Evolutionary conservation across 148 eudicot species (phyloP).

Genomic region (Euryodendron excelsum): DNA sequence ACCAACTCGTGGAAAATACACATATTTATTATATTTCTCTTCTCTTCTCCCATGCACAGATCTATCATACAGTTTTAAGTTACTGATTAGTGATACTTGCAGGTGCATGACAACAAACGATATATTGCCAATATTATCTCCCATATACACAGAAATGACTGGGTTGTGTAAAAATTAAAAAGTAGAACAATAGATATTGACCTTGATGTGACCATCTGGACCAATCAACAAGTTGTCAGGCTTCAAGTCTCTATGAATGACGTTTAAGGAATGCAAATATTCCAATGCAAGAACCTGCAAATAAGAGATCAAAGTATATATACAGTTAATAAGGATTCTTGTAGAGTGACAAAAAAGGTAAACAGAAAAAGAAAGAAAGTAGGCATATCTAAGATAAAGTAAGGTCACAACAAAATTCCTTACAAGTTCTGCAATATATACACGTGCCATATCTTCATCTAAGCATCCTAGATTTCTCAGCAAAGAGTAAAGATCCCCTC

Average conservation of each 20-base stretch:
- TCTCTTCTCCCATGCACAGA: not conserved
- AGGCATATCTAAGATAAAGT: not conserved
- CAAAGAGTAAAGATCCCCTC: slow-evolving; percentile 96
- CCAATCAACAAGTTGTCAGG: slow-evolving; percentile 96
- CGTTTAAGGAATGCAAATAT: slow-evolving; percentile 83
- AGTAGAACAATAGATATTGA: slow-evolving; percentile 30
- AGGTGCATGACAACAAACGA: not conserved
- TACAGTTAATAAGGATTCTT: slow-evolving; percentile 7
- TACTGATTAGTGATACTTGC: not conserved
- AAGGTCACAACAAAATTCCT: slow-evolving; percentile 24
- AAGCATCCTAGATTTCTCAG: slow-evolving; percentile 89
- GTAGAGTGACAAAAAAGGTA: slow-evolving; percentile 10
- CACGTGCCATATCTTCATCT: slow-evolving; percentile 95
- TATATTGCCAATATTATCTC: not conserved
- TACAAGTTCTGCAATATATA: slow-evolving; percentile 98
- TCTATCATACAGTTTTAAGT: not conserved
- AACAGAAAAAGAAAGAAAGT: slow-evolving; percentile 7
- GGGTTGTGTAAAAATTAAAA: not conserved
- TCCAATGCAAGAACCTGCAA: slow-evolving; percentile 97
- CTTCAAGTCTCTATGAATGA: slow-evolving; percentile 92
- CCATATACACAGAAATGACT: not conserved
- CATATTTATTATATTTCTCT: not conserved
- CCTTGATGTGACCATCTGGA: slow-evolving; percentile 99
- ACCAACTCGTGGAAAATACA: not conserved
- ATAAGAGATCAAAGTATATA: not conserved